A percentile compares a stretch with the other conserved stretches of the same genome.
Evolutionary conservation across 2,329 filamentous ascomycete species (phyloP).

Genomic region (Neoscytalidium dimidiatum): DNA sequence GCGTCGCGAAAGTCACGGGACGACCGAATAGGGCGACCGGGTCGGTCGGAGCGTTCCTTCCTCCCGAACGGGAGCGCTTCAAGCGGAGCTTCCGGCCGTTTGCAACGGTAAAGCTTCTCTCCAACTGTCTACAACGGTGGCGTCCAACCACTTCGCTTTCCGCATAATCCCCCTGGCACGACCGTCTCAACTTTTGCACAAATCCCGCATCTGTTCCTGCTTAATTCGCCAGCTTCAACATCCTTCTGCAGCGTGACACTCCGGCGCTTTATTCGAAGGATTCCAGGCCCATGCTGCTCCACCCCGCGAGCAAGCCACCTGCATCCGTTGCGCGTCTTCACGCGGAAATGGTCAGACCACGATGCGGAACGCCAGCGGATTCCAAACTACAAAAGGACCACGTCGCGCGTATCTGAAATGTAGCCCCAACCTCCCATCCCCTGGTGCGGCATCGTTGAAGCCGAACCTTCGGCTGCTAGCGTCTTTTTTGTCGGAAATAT

Average conservation of each 20-base stretch:
- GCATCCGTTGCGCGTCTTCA: background rate
- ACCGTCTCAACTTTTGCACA: no score
- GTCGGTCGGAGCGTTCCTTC: background rate
- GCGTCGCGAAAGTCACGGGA: constrained; percentile 4
- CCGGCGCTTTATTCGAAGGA: background rate
- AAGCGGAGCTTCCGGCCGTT: background rate
- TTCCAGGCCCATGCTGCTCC: background rate
- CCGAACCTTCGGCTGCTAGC: no score
- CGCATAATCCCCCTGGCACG: background rate
- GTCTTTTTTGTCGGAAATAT: no score
- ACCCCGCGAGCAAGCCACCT: background rate
- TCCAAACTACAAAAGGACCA: no score
- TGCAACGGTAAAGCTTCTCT: background rate
- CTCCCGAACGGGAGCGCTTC: background rate
- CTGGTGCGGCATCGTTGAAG: no score
- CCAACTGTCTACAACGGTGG: background rate
- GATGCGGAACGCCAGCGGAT: no score
- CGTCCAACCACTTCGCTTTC: background rate
- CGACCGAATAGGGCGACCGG: background rate
- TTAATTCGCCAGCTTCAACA: background rate
- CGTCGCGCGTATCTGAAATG: no score
- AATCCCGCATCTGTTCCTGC: background rate
- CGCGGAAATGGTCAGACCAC: no score
- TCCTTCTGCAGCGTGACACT: background rate
- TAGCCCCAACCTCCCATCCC: no score